Evolutionary conservation across 345 rosid species (phyloP).

Genomic region (Pugionium cornutum): DNA sequence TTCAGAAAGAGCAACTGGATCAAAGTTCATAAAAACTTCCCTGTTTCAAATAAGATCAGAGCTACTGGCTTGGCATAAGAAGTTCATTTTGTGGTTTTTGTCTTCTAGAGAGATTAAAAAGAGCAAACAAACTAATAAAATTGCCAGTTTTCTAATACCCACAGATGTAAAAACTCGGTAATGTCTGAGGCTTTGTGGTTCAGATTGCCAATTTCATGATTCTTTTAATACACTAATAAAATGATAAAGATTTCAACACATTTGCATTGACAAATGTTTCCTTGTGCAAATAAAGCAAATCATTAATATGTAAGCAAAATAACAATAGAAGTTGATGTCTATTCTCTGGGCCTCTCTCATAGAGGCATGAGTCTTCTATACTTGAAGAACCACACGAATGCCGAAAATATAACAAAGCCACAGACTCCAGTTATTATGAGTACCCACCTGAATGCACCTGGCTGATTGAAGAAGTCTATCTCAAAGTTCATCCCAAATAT

Average conservation of each 20-base stretch:
- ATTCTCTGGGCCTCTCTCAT: conserved; percentile 34
- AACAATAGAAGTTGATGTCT: conserved; percentile 18
- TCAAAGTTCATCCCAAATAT: conserved; percentile 91
- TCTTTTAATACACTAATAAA: neutral
- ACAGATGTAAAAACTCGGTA: neutral
- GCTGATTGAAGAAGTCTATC: conserved; percentile 65
- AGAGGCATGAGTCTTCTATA: conserved; percentile 87
- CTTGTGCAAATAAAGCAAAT: conserved; percentile 23
- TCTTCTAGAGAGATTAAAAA: conserved; percentile 47
- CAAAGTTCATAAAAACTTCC: conserved; percentile 76
- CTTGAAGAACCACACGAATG: conserved; percentile 92
- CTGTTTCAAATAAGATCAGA: conserved; percentile 43
- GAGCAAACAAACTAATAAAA: no score
- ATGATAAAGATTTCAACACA: neutral
- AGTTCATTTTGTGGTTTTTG: conserved; percentile 29
- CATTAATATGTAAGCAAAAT: conserved; percentile 14
- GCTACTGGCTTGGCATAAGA: conserved; percentile 11
- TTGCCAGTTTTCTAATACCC: neutral
- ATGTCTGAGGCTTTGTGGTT: conserved; percentile 12
- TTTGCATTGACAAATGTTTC: conserved; percentile 20
- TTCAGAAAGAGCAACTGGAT: conserved; percentile 62
- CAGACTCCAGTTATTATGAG: conserved; percentile 65
- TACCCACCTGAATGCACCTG: conserved; percentile 86
- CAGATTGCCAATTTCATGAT: neutral
- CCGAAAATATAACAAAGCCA: conserved; percentile 65